Evolutionary conservation across 2,329 filamentous ascomycete genomes (phyloP).

Genomic region (Trichoderma guizhouense): DNA sequence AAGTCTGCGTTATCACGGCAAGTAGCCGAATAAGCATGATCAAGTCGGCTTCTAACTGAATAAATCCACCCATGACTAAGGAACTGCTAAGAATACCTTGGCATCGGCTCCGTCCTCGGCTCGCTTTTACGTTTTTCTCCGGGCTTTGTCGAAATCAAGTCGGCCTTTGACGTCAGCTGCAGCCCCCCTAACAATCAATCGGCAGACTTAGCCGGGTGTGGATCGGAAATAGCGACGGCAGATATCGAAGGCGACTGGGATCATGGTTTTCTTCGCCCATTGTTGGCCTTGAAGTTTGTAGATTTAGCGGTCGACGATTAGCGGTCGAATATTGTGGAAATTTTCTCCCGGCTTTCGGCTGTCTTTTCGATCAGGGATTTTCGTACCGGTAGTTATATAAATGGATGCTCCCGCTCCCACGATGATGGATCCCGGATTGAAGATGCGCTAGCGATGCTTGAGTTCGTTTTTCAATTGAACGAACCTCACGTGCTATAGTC

Average conservation of each 20-base stretch:
- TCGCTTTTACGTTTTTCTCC: conserved; percentile 3
- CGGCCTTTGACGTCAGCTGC: conserved; percentile 8
- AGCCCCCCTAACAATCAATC: conserved; percentile 9
- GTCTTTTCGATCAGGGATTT: neutral
- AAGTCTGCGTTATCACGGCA: neutral
- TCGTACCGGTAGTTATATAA: neutral
- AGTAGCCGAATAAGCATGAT: neutral
- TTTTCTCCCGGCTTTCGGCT: conserved; percentile 10
- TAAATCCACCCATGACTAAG: neutral
- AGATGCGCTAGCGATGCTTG: neutral
- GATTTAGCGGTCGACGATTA: conserved; percentile 8
- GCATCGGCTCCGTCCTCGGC: conserved; percentile 10
- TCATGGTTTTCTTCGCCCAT: neutral
- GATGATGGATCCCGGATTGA: conserved; percentile 8
- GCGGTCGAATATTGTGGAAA: conserved; percentile 8
- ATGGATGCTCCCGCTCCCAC: conserved; percentile 21
- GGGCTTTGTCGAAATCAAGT: neutral
- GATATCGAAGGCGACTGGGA: neutral
- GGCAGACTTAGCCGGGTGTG: conserved; percentile 11
- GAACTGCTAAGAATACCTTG: neutral
- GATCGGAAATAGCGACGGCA: conserved; percentile 6
- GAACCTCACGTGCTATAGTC: neutral
- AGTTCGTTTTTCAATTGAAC: neutral
- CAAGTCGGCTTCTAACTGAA: neutral
- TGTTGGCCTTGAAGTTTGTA: neutral